Evolutionary conservation across 75 land plant species (phyloP).

Genomic region (Sequoia sempervirens): DNA sequence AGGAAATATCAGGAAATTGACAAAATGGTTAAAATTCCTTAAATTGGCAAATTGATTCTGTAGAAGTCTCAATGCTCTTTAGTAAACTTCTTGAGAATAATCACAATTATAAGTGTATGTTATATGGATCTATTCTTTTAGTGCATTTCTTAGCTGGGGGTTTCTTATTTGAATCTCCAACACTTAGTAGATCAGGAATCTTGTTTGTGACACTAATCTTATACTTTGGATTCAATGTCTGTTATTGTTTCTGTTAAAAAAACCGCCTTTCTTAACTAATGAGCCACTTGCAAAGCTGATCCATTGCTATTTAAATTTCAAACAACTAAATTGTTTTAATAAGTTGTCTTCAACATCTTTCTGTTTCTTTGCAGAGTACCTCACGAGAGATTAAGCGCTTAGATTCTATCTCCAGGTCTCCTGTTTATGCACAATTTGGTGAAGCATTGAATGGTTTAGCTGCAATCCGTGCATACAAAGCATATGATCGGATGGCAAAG

Average conservation of each 20-base stretch:
- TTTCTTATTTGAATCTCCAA: not conserved
- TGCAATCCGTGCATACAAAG: conserved; percentile 93
- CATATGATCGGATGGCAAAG: conserved; percentile 91
- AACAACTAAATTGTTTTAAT: not conserved
- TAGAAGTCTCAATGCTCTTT: not conserved
- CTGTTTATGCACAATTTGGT: conserved; percentile 98
- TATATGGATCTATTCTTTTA: not conserved
- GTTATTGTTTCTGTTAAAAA: not conserved
- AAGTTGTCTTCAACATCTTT: conserved; percentile 2
- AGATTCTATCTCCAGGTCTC: conserved; percentile 93
- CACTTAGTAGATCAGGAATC: not conserved
- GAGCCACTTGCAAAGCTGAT: not conserved
- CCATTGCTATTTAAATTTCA: not conserved
- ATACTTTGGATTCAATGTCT: not conserved
- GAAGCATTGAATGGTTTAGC: conserved; percentile 95
- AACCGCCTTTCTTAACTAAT: not conserved
- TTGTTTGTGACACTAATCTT: not conserved
- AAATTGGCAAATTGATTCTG: not conserved
- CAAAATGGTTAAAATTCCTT: not conserved
- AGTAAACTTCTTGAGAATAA: no score
- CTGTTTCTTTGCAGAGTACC: conserved; percentile 49
- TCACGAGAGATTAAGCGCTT: conserved; percentile 93
- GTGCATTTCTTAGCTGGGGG: not conserved
- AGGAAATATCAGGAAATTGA: not conserved
- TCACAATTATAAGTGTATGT: not conserved